Percentiles rank a stretch among this genome's conserved stretches.
These are phyloP conservation scores for Myxozyma lipomycoides DNA, from an alignment of 805 yeast species.

Conservation along the genomic window DNA sequence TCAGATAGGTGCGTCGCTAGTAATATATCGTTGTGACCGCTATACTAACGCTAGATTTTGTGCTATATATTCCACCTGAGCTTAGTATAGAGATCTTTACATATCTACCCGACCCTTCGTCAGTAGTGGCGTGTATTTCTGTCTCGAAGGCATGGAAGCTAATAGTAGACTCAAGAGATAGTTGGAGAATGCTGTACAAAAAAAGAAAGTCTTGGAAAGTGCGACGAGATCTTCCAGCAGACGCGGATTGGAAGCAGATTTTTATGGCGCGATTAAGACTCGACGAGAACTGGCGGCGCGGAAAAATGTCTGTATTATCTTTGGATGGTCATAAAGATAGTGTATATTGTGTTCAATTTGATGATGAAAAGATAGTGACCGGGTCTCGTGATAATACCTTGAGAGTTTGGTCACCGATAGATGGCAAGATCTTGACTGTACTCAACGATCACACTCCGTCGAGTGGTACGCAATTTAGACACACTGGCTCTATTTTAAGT, in stretches of 20 bases:
- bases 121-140: background rate
- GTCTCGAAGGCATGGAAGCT: background rate
- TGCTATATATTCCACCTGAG: background rate
- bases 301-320: slow-evolving; percentile 24
- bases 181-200: background rate
- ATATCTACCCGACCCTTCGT: background rate
- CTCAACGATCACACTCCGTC: background rate
- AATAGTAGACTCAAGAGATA: background rate
- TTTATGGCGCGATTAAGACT: slow-evolving; percentile 30
- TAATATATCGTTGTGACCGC: no score
- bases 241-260: slow-evolving; percentile 30
- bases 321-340: slow-evolving; percentile 74
- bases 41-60: no score
- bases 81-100: background rate
- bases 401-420: slow-evolving; percentile 38
- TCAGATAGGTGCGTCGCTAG: no score
- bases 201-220: background rate
- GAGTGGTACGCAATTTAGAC: slow-evolving; percentile 15
- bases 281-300: slow-evolving; percentile 33
- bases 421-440: slow-evolving; percentile 13
- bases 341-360: slow-evolving; percentile 74
- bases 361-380: slow-evolving; percentile 56
- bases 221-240: background rate
- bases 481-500: slow-evolving; percentile 38
- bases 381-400: slow-evolving; percentile 54